Evolutionary conservation across 2,329 filamentous ascomycete species (phyloP).

Genomic region (Sclerotinia borealis): DNA sequence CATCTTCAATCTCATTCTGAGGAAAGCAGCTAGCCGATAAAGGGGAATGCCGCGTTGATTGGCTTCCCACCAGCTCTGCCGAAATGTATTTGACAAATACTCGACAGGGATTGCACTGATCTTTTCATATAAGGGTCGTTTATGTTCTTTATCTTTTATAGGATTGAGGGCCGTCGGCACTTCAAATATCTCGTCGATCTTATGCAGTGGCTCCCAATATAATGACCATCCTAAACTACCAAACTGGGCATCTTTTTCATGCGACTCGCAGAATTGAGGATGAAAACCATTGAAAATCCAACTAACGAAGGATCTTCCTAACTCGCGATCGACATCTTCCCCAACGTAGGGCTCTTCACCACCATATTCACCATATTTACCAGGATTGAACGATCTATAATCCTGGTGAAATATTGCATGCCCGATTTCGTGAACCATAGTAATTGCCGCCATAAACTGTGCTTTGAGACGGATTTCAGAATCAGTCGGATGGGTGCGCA

Average conservation of each 20-base stretch:
- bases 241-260: background rate
- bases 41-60: background rate
- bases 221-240: slow-evolving; percentile 8
- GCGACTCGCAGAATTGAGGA: slow-evolving; percentile 13
- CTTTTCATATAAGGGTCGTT: background rate
- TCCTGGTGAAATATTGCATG: slow-evolving; percentile 26
- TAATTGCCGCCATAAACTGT: slow-evolving; percentile 24
- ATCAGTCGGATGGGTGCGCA: slow-evolving; percentile 10
- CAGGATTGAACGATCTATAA: slow-evolving; percentile 17
- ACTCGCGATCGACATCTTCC: slow-evolving; percentile 17
- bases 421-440: slow-evolving; percentile 28
- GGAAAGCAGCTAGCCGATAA: background rate
- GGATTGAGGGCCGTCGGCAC: background rate
- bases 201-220: slow-evolving; percentile 6
- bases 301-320: slow-evolving; percentile 22
- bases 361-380: background rate
- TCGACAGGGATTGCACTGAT: background rate
- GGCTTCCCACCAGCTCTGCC: background rate
- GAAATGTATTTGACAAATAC: background rate
- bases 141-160: background rate
- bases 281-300: slow-evolving; percentile 24
- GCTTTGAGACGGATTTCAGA: slow-evolving; percentile 22
- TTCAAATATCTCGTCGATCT: background rate
- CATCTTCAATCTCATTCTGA: background rate
- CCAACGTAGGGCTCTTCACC: slow-evolving; percentile 22